These are phyloP conservation scores for Erodium texanum DNA, from an alignment of 441 rosid species.

Conservation along the genomic window DNA sequence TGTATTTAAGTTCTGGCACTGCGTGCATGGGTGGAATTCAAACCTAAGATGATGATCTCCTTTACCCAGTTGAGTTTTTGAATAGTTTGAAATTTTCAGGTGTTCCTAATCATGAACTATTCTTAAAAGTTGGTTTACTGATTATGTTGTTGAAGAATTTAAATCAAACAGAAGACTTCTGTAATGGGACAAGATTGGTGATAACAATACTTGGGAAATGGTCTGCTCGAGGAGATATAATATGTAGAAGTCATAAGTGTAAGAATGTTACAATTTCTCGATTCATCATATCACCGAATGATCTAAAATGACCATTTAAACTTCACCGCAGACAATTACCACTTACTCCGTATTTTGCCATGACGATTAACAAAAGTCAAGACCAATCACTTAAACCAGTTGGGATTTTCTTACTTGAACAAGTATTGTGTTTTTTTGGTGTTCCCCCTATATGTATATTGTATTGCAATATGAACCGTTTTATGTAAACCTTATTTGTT, in stretches of 20 bases:
- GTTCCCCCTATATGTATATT: too few relatives aligned
- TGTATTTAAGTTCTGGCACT: not conserved
- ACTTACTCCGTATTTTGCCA: not conserved
- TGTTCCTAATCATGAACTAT: not conserved
- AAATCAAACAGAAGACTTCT: not conserved
- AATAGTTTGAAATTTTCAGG: not conserved
- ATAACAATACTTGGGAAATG: too few relatives aligned
- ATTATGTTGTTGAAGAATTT: slow-evolving; percentile 15
- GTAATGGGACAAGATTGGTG: too few relatives aligned
- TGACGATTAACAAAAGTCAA: slow-evolving; percentile 18
- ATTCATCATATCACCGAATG: not conserved
- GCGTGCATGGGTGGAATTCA: not conserved
- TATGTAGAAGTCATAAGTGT: too few relatives aligned
- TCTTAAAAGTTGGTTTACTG: not conserved
- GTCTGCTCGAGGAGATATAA: too few relatives aligned
- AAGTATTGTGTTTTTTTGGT: too few relatives aligned
- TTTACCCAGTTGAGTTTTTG: slow-evolving; percentile 5
- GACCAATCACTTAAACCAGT: slow-evolving; percentile 1
- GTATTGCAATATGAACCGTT: too few relatives aligned
- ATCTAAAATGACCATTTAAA: slow-evolving; percentile 1
- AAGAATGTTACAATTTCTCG: slow-evolving; percentile 3
- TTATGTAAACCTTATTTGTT: too few relatives aligned
- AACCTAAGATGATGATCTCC: not conserved
- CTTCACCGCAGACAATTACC: slow-evolving; percentile 14
- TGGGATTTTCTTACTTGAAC: not conserved